phyloP scores from a whole-genome alignment of 345 rosid genomes.

The Boechera retrofracta region DNA sequence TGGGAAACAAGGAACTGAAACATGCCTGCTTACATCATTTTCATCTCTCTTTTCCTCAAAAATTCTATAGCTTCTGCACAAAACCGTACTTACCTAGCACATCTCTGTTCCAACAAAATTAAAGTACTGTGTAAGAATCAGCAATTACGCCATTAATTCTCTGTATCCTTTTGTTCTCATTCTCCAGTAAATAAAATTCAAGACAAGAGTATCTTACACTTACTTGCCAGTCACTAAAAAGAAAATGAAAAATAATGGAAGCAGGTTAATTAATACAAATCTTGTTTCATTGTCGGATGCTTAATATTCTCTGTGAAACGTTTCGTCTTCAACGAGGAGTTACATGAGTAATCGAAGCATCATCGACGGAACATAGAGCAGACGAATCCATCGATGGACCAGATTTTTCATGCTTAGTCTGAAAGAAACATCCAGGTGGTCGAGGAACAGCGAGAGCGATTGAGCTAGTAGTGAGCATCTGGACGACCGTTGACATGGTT shows the following conservation, averaged over 20 bases:
- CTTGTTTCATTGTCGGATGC: neutral
- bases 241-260: neutral
- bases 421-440: conserved; percentile 25
- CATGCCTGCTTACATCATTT: neutral
- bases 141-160: neutral
- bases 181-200: neutral
- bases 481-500: conserved; percentile 47
- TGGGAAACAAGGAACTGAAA: neutral
- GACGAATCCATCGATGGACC: neutral
- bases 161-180: neutral
- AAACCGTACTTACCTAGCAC: neutral
- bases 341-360: neutral
- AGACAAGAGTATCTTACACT: neutral
- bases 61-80: neutral
- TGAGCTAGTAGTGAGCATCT: conserved; percentile 49
- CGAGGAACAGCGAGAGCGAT: conserved; percentile 38
- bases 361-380: conserved; percentile 17
- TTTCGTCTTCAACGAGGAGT: conserved; percentile 17
- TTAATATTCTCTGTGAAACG: neutral
- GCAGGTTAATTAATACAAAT: neutral
- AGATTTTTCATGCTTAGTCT: neutral
- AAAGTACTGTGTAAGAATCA: neutral
- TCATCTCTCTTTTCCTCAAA: neutral
- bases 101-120: conserved; percentile 1
- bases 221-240: neutral